Base-by-base conservation (phyloP, 164 flowering plant species). In the Annona squamosa region DNA sequence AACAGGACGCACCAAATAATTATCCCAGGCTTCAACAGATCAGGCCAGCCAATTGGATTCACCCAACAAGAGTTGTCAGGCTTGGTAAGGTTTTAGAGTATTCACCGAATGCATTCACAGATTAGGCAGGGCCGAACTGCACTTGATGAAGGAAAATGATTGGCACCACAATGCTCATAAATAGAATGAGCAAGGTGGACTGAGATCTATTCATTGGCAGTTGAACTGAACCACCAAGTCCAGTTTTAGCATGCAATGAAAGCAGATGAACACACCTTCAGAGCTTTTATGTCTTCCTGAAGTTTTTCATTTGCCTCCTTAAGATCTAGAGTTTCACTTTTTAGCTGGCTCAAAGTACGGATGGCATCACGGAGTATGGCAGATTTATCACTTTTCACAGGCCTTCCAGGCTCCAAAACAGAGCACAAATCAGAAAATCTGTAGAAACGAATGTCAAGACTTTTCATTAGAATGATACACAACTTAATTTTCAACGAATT, bases 391-490 rank as follows among this genome's bases (percentile, higher is more conserved):
- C 79, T 78, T 75, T 79, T 86, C 4, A 78, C 78, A 73, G 86
- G 81, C 71, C 84, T 82, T 42, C 82, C 85, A 7, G 87, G 86
- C 75, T 86, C 89, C 83, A 88, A 76, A 73, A 82, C 71, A 59
- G 87, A 81, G 75, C 86, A 84, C 80, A 88, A 79, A 66, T 85
- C 87, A n/a, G 63, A 42, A 77, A 88, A 85, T 82, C 91, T 88
- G 80, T 48, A 43, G n/a, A 52, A 70, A 56, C 56, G 57, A 12
- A 64, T 43, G 1, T 26, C 37, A 1, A 7, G 67, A 19, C 4
- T 19, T 64, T 19, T 64, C 42, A 64, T 19, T 9, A 61, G 72
- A 10, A 69, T 2, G 44, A 47, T 12, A 10, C n/a, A n/a, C n/a
- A 26, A 26, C 37, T 26, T 26, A 26, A 16, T 17, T 42, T 52